phyloP scores from a whole-genome alignment of 257 asterid genomes.

The Avicennia marina region DNA sequence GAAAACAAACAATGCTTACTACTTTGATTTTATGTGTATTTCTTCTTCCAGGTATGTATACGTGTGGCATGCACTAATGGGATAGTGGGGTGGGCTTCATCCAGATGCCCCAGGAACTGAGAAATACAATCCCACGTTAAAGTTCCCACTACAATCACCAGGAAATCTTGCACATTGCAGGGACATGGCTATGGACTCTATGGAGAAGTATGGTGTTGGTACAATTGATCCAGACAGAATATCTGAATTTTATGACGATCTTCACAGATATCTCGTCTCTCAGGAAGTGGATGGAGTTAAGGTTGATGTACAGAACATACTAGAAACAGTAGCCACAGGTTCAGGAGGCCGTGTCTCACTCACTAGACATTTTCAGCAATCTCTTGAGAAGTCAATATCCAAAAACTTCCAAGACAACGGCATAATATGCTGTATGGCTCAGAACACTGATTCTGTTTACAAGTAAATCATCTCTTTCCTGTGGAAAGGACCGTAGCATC shows the following conservation, averaged over 20 bases:
- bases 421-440: slow-evolving; percentile 60
- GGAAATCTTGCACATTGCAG: slow-evolving; percentile 39
- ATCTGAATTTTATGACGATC: slow-evolving; percentile 39
- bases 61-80: slow-evolving; percentile 47
- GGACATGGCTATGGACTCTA: slow-evolving; percentile 37
- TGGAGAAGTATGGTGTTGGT: slow-evolving; percentile 45
- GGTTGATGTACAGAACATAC: slow-evolving; percentile 45
- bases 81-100: slow-evolving; percentile 53
- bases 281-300: slow-evolving; percentile 47
- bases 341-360: slow-evolving; percentile 45
- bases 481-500: too few relatives aligned
- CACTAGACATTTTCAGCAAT: slow-evolving; percentile 32
- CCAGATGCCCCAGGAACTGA: slow-evolving; percentile 32
- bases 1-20: not conserved
- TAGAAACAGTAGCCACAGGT: slow-evolving; percentile 44
- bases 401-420: slow-evolving; percentile 49
- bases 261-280: slow-evolving; percentile 41
- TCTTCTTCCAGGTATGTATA: slow-evolving; percentile 35
- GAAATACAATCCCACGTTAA: slow-evolving; percentile 35
- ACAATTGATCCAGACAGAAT: slow-evolving; percentile 30
- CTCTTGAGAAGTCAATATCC: slow-evolving; percentile 51
- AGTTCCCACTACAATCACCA: slow-evolving; percentile 34
- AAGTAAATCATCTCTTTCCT: slow-evolving; percentile 17
- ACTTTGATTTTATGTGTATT: not conserved
- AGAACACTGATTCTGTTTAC: slow-evolving; percentile 51